These are phyloP conservation scores for Hirschioporus abietinus DNA, from an alignment of 768 basidiomycete genomes.

Conservation along the genomic window DNA sequence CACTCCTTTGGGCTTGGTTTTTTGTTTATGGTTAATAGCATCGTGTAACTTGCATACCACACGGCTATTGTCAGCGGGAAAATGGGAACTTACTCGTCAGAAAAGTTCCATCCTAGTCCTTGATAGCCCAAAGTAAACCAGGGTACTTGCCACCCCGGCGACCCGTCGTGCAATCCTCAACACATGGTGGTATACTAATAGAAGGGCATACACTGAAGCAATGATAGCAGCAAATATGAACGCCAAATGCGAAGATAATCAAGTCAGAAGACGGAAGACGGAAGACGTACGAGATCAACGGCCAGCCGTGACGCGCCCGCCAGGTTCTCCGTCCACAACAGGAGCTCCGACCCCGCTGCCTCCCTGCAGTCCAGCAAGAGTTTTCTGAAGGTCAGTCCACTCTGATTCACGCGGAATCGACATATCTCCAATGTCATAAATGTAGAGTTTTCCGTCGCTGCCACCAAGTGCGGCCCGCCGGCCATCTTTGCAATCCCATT, in stretches of 20 bases:
- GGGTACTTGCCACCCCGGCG: no score
- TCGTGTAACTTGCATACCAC: no score
- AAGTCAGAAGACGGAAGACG: slow-evolving; percentile 6
- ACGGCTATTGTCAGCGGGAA: no score
- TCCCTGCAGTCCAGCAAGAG: slow-evolving; percentile 60
- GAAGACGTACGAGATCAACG: slow-evolving; percentile 15
- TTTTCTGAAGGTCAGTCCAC: slow-evolving; percentile 92
- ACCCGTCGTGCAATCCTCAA: no score
- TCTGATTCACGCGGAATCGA: slow-evolving; percentile 84
- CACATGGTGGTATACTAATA: no score
- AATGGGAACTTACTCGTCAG: no score
- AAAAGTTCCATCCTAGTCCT: no score
- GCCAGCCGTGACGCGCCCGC: background rate
- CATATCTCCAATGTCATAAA: slow-evolving; percentile 94
- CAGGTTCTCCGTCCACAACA: background rate
- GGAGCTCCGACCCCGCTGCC: slow-evolving; percentile 29
- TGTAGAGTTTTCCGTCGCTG: slow-evolving; percentile 86
- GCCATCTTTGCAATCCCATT: slow-evolving; percentile 94
- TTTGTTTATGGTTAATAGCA: no score
- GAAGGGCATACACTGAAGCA: no score
- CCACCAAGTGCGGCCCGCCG: slow-evolving; percentile 86
- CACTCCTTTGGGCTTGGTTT: no score
- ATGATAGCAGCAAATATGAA: no score
- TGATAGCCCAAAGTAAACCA: no score
- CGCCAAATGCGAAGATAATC: background rate